Conservation (phyloP, 768 basidiomycete genomes). For the Suillus americanus region DNA sequence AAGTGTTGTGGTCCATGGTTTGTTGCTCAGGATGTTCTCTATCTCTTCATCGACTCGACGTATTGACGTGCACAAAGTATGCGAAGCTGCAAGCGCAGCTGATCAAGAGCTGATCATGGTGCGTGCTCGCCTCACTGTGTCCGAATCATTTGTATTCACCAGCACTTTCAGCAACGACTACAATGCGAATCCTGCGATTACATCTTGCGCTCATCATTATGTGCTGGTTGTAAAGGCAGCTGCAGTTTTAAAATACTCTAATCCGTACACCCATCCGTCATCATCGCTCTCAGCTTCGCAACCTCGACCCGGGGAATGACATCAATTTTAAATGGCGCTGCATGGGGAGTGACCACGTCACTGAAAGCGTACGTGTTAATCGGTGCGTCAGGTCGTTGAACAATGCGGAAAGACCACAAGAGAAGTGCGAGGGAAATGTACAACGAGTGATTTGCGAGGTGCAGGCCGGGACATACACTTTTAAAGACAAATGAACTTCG, state of each 20-base stretch:
- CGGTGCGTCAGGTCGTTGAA: not conserved
- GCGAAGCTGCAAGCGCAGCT: not conserved
- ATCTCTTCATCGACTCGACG: not conserved
- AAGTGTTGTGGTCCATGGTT: not conserved
- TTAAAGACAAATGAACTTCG: not conserved
- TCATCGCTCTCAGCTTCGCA: not conserved
- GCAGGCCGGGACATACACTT: not conserved
- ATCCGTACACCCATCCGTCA: not conserved
- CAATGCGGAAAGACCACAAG: not conserved
- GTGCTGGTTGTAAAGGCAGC: not conserved
- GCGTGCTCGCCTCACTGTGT: not conserved
- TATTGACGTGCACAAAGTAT: not conserved
- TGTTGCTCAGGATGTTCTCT: not conserved
- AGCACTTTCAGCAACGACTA: not conserved
- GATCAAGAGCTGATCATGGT: not conserved
- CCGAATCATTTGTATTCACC: not conserved
- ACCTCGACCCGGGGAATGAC: not conserved
- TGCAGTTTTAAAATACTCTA: not conserved
- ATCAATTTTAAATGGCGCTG: not conserved
- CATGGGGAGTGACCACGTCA: not conserved
- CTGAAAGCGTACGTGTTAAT: not conserved
- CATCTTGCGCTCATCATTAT: not conserved
- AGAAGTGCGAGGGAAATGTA: not conserved
- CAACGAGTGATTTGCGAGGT: not conserved
- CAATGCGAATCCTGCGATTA: not conserved